Conservation (phyloP, 1,284 basidiomycete genomes). For the Leccinum ponderosum region DNA sequence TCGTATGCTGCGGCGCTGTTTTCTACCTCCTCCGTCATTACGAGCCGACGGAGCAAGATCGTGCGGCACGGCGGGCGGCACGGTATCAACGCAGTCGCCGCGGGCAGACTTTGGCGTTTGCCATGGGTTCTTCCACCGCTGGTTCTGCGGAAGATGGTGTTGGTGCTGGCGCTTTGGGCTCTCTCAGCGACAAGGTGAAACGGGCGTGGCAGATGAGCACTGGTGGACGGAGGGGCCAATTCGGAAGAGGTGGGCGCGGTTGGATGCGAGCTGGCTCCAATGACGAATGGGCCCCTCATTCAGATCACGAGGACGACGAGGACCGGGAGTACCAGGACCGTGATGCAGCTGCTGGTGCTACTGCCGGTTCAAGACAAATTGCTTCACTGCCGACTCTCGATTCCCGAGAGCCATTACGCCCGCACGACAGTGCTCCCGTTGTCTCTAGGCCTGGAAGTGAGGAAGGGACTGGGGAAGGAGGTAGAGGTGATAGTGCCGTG, state of each 20-base stretch:
- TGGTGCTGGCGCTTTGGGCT: not conserved
- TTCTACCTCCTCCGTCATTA: slow-evolving; percentile 45
- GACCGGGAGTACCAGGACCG: not conserved
- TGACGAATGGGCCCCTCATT: slow-evolving; percentile 39
- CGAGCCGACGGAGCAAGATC: slow-evolving; percentile 35
- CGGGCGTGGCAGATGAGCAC: slow-evolving; percentile 6
- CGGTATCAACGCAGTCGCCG: slow-evolving; percentile 17
- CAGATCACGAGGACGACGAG: slow-evolving; percentile 15
- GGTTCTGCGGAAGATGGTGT: not conserved
- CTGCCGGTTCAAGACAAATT: slow-evolving; percentile 5
- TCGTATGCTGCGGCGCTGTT: slow-evolving; percentile 43
- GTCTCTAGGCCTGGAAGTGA: not conserved
- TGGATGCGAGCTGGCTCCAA: slow-evolving; percentile 44
- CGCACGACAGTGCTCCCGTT: not conserved
- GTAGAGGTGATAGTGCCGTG: slow-evolving; percentile 1
- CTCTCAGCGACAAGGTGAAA: slow-evolving; percentile 22
- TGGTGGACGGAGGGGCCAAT: not conserved
- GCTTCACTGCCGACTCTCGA: slow-evolving; percentile 11
- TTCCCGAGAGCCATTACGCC: not conserved
- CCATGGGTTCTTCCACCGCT: not conserved
- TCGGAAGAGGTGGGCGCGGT: slow-evolving; percentile 35
- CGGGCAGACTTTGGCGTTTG: slow-evolving; percentile 13
- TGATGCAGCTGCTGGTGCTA: not conserved
- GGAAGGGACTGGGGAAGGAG: not conserved
- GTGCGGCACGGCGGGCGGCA: slow-evolving; percentile 20